Percentiles rank a stretch among this genome's conserved stretches.
Conservation (phyloP, 2,329 filamentous ascomycete species). For the Apiospora aurea region DNA sequence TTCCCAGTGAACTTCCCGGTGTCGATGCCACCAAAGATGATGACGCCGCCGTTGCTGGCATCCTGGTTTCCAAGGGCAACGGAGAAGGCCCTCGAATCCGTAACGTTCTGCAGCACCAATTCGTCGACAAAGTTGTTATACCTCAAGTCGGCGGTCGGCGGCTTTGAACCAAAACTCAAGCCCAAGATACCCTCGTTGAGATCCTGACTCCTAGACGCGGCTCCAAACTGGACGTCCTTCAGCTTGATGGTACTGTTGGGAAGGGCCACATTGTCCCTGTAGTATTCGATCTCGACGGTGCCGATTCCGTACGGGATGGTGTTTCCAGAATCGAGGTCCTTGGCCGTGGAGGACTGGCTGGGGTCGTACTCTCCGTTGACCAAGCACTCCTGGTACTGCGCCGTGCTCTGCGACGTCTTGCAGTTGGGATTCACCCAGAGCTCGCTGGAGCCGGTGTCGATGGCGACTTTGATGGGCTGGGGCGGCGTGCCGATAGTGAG, state of each 20-base stretch:
- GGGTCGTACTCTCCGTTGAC: slow-evolving; percentile 54
- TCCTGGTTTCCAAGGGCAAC: slow-evolving; percentile 69
- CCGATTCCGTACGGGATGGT: slow-evolving; percentile 60
- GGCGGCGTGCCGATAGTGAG: slow-evolving; percentile 61
- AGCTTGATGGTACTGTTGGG: slow-evolving; percentile 49
- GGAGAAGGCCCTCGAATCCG: slow-evolving; percentile 68
- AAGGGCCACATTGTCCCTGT: slow-evolving; percentile 54
- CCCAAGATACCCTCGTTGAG: slow-evolving; percentile 30
- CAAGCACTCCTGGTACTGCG: slow-evolving; percentile 54
- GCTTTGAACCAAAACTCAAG: slow-evolving; percentile 14
- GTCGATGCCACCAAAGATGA: slow-evolving; percentile 74
- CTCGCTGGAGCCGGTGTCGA: slow-evolving; percentile 68
- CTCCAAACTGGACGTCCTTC: slow-evolving; percentile 68
- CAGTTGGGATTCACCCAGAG: slow-evolving; percentile 69
- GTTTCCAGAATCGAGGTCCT: slow-evolving; percentile 43
- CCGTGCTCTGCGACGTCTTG: slow-evolving; percentile 48
- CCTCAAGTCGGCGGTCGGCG: slow-evolving; percentile 30
- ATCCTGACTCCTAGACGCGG: slow-evolving; percentile 55
- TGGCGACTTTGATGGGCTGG: slow-evolving; percentile 59
- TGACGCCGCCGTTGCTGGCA: slow-evolving; percentile 61
- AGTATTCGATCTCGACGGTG: slow-evolving; percentile 56
- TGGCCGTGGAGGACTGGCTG: slow-evolving; percentile 48
- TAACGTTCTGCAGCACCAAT: slow-evolving; percentile 58
- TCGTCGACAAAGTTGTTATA: slow-evolving; percentile 62
- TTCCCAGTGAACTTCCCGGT: slow-evolving; percentile 67